phyloP scores from a whole-genome alignment of 192 early-diverging fungal species.

The Phlyctochytrium planicorne region DNA sequence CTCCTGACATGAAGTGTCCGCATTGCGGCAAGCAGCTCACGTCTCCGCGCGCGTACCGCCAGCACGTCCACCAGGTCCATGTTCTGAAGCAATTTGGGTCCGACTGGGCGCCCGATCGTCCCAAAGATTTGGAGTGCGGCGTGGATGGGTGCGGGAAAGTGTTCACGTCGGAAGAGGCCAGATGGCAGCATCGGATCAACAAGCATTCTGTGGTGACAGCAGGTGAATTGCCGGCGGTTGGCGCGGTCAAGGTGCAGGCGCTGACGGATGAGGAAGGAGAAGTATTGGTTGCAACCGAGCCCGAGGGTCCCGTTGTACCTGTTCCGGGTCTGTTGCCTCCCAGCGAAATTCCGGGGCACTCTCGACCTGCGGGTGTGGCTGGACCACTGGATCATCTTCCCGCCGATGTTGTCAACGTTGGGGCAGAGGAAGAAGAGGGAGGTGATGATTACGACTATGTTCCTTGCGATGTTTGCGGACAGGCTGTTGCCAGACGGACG shows the following conservation, averaged over 20 bases:
- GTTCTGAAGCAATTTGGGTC: constrained; percentile 44
- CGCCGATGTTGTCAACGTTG: constrained; percentile 16
- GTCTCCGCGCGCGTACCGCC: constrained; percentile 36
- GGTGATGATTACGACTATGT: constrained; percentile 46
- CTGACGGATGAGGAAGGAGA: no score
- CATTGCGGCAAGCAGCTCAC: constrained; percentile 47
- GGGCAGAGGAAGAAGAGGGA: constrained; percentile 33
- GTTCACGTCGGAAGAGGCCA: constrained; percentile 34
- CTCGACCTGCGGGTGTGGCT: no score
- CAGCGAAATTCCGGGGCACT: constrained; percentile 1
- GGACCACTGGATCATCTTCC: constrained; percentile 1
- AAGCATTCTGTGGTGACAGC: constrained; percentile 38
- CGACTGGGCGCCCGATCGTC: constrained; percentile 39
- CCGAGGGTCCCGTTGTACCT: no score
- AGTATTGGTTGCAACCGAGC: no score
- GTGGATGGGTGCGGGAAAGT: constrained; percentile 29
- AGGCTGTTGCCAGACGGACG: constrained; percentile 43
- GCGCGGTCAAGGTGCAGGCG: neutral
- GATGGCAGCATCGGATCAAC: constrained; percentile 50
- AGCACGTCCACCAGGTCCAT: constrained; percentile 56
- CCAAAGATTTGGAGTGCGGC: constrained; percentile 21
- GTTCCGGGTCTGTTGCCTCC: neutral
- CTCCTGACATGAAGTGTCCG: constrained; percentile 36
- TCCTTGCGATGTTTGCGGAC: constrained; percentile 53
- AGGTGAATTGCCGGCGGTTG: constrained; percentile 31